A percentile compares a stretch with the other conserved stretches of the same genome.
phyloP scores from a whole-genome alignment of 139 green algal species.

The Chlamydomonas eustigma region DNA sequence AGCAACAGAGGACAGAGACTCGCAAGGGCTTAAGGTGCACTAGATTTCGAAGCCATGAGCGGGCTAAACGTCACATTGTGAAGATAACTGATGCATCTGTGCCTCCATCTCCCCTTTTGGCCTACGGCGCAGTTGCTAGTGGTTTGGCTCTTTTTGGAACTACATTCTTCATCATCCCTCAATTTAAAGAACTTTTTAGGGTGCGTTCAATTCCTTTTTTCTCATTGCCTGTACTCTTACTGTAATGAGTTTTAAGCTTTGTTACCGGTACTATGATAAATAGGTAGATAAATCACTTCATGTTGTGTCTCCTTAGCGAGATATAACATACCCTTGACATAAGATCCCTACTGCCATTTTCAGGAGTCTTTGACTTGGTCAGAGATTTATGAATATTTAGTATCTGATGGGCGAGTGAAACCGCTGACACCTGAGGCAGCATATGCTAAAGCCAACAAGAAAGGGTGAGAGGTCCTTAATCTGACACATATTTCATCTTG shows the following conservation, averaged over 20 bases:
- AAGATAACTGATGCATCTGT: too few species aligned
- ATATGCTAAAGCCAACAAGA: conserved; percentile 5
- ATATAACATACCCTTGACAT: too few species aligned
- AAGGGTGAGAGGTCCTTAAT: too few species aligned
- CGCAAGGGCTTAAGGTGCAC: too few species aligned
- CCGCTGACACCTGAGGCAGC: background rate
- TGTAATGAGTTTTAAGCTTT: background rate
- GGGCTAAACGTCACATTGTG: too few species aligned
- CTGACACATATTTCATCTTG: too few species aligned
- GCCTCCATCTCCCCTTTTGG: too few species aligned
- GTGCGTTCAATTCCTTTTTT: background rate
- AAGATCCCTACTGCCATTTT: background rate
- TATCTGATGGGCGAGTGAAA: background rate
- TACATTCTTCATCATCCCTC: conserved; percentile 8
- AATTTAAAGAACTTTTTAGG: background rate
- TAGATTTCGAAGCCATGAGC: too few species aligned
- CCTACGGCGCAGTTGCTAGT: background rate
- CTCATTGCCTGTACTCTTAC: background rate
- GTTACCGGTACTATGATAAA: background rate
- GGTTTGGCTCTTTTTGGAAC: background rate
- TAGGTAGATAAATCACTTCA: too few species aligned
- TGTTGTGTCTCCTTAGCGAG: too few species aligned
- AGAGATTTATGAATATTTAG: background rate
- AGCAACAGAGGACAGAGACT: too few species aligned
- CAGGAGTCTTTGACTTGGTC: background rate